Conservation (phyloP, 1,284 basidiomycete species). For the Coniophora puteana region DNA sequence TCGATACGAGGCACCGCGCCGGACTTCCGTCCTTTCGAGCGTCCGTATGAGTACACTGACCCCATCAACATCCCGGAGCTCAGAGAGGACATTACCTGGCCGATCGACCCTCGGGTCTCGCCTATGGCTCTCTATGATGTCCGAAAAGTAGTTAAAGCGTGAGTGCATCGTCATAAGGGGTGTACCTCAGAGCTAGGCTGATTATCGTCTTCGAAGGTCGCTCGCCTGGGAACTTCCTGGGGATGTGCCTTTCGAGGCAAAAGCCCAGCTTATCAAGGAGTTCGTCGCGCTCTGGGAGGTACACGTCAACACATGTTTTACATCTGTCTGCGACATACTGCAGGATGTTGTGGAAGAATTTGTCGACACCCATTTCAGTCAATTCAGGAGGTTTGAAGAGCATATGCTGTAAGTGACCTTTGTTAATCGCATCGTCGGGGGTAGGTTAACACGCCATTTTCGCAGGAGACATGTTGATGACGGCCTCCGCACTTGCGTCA, state of each 20-base stretch:
- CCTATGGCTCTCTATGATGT: conserved; percentile 28
- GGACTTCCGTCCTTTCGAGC: conserved; percentile 32
- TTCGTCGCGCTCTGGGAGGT: conserved; percentile 37
- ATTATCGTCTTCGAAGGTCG: conserved; percentile 32
- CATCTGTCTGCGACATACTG: conserved; percentile 25
- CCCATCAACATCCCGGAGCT: conserved; percentile 13
- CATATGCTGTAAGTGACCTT: conserved; percentile 25
- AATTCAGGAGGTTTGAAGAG: conserved; percentile 25
- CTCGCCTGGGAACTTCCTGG: conserved; percentile 50
- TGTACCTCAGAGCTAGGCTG: background rate
- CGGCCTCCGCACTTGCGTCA: conserved; percentile 18
- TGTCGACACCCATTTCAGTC: conserved; percentile 29
- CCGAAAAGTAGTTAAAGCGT: conserved; percentile 28
- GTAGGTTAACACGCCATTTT: too few relatives aligned
- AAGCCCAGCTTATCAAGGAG: conserved; percentile 35
- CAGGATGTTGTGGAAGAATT: conserved; percentile 15
- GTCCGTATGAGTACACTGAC: conserved; percentile 2
- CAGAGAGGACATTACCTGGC: background rate
- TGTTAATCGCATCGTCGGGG: too few relatives aligned
- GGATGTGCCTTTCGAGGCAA: conserved; percentile 49
- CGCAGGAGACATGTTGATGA: too few relatives aligned
- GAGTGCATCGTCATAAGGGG: conserved; percentile 1
- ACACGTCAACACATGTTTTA: conserved; percentile 38
- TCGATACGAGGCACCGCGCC: conserved; percentile 37
- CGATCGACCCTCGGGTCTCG: conserved; percentile 5